Conservation (phyloP, 768 basidiomycete species). For the Botryobasidium botryosum region DNA sequence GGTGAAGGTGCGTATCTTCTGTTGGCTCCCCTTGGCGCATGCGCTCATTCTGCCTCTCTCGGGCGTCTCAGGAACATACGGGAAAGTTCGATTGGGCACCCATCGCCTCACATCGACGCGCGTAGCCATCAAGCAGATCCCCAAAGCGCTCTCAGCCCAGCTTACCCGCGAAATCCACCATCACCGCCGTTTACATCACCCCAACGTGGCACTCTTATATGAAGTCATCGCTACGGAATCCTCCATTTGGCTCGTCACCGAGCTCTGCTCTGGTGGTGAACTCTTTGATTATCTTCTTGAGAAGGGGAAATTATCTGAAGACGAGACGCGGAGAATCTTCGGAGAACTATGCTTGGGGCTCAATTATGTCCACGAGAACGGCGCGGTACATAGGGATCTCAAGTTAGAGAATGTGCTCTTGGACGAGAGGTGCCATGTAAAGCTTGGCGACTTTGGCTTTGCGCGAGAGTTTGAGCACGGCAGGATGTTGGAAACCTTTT, state of each 20-base stretch:
- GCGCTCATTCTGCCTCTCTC: neutral
- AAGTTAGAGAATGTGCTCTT: conserved; percentile 91
- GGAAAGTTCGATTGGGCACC: conserved; percentile 86
- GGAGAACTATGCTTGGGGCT: conserved; percentile 93
- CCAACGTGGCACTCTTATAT: conserved; percentile 87
- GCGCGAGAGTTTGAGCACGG: conserved; percentile 79
- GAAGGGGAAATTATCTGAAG: conserved; percentile 71
- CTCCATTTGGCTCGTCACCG: conserved; percentile 92
- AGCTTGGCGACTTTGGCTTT: conserved; percentile 90
- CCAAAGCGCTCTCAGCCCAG: conserved; percentile 78
- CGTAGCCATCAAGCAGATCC: conserved; percentile 96
- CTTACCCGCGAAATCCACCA: conserved; percentile 97
- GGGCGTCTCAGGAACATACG: conserved; percentile 59
- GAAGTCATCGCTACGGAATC: conserved; percentile 96
- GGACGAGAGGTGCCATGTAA: conserved; percentile 80
- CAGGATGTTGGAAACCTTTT: conserved; percentile 75
- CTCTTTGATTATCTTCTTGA: conserved; percentile 97
- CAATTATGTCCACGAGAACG: conserved; percentile 79
- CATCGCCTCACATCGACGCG: conserved; percentile 83
- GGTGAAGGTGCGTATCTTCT: conserved; percentile 77
- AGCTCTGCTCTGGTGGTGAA: conserved; percentile 93
- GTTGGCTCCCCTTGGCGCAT: too few species aligned
- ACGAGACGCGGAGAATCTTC: conserved; percentile 75
- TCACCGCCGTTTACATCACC: conserved; percentile 91
- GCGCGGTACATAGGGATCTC: conserved; percentile 90